phyloP scores from a whole-genome alignment of 2,329 filamentous ascomycete genomes.

The Diaporthe batatas region DNA sequence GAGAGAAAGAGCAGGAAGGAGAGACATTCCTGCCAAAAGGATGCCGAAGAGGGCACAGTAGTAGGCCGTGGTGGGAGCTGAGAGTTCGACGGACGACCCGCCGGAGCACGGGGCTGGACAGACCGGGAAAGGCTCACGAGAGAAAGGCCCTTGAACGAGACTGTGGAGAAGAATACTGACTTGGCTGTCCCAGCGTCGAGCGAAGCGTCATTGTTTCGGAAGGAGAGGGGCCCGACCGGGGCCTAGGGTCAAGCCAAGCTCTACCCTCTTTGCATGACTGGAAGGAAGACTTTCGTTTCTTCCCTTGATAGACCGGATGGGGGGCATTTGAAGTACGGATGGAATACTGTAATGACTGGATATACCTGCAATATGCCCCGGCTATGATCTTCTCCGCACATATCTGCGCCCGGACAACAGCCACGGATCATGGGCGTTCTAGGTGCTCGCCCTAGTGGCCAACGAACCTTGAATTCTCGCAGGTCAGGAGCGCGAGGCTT shows the following conservation, averaged over 20 bases:
- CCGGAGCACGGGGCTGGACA: slow-evolving; percentile 8
- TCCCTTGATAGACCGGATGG: background rate
- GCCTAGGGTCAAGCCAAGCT: slow-evolving; percentile 2
- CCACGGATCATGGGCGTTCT: background rate
- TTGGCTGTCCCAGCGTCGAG: slow-evolving; percentile 3
- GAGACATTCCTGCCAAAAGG: background rate
- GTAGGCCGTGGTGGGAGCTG: background rate
- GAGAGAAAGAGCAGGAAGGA: slow-evolving; percentile 48
- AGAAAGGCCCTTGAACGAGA: slow-evolving; percentile 2
- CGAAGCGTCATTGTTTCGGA: slow-evolving; percentile 20
- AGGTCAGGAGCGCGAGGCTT: background rate
- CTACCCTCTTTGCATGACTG: no score
- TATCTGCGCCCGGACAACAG: slow-evolving; percentile 19
- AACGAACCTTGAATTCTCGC: background rate
- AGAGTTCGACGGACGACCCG: slow-evolving; percentile 9
- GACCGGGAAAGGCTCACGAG: slow-evolving; percentile 9
- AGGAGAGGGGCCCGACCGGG: background rate
- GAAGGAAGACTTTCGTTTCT: background rate
- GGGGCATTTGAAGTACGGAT: background rate
- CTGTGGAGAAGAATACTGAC: background rate
- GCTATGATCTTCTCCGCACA: background rate
- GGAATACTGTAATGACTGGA: background rate
- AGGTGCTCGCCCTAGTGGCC: background rate
- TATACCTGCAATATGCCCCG: background rate
- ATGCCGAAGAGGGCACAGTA: slow-evolving; percentile 11